phyloP scores from a whole-genome alignment of 306 rosid species.

The Aeschynomene evenia region DNA sequence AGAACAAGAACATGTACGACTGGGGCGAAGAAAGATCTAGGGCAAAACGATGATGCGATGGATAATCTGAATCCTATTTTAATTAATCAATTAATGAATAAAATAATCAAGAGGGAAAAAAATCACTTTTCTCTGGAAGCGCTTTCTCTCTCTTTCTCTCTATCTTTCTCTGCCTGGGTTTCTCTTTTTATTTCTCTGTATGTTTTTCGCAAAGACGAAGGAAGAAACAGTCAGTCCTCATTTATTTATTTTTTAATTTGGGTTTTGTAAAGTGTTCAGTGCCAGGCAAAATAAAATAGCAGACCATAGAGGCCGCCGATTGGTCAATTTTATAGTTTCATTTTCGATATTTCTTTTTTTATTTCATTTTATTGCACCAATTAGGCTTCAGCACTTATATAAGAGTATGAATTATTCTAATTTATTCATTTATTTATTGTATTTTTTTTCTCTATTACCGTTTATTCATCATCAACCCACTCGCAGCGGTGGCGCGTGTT shows the following conservation, averaged over 20 bases:
- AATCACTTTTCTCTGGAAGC: conserved; percentile 1
- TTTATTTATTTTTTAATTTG: neutral
- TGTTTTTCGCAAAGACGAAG: neutral
- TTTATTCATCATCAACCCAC: too few relatives aligned
- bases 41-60: conserved; percentile 10
- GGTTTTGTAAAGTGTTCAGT: neutral
- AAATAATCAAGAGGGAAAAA: neutral
- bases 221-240: neutral
- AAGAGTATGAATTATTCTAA: too few relatives aligned
- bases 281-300: neutral
- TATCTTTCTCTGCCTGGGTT: neutral
- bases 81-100: neutral
- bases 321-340: neutral
- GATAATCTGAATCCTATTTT: neutral
- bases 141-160: neutral
- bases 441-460: too few relatives aligned
- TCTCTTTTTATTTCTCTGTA: neutral
- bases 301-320: neutral
- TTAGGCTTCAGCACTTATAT: too few relatives aligned
- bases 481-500: too few relatives aligned
- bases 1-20: neutral
- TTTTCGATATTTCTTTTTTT: neutral
- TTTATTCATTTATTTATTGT: too few relatives aligned
- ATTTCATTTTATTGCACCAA: neutral
- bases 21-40: conserved; percentile 44